Base-by-base conservation (phyloP, 1,139 yeast genomes). In the Sugiyamaella neomexicana region DNA sequence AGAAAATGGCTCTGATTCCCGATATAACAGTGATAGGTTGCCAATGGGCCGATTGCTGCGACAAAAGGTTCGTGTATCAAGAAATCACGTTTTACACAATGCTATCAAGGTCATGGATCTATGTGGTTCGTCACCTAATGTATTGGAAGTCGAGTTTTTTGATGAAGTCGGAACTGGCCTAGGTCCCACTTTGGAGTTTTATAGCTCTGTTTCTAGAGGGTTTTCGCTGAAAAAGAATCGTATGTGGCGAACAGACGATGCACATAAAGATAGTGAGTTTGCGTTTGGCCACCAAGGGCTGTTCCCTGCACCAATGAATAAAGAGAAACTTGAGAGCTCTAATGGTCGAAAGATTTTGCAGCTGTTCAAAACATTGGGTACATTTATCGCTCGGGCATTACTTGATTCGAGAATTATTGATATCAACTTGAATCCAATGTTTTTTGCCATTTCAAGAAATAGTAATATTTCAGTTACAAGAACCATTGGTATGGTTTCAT, bases 131-230 rank as follows among this genome's bases (percentile, higher is more conserved):
- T 80, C 86, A 15, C 93, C 97, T 0, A 87, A 90, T 38, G 77
- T 89, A 6, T 73, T 93, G 46, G 98, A 93, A 64, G 85, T 93
- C 56, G 97, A 91, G 67, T 93, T 87, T 65, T 84, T 80, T 61
- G 91, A 86, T 63, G 99, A 93, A 68, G 97, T 80, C n/a, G 99
- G 99, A 10, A 86, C 97, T 1, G 99, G 99, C 0, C 73, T 90
- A 50, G 99, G 99, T 0, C 99, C 99, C 1, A 93, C 99, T 0
- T 75, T 91, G 58, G 99, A 93, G 69, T 93, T 93, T 66, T 93
- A 89, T 67, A 83, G 97, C 0, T 75, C 79, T 12, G 93, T 89
- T 3, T 89, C 97, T 0, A 81, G 76, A 58, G 93, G 86, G 58
- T 89, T 88, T 66, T 75, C 86, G 1, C 77, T 74, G 58, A 78